These are phyloP conservation scores for Begonia loranthoides DNA, from an alignment of 306 rosid genomes.

Conservation along the genomic window DNA sequence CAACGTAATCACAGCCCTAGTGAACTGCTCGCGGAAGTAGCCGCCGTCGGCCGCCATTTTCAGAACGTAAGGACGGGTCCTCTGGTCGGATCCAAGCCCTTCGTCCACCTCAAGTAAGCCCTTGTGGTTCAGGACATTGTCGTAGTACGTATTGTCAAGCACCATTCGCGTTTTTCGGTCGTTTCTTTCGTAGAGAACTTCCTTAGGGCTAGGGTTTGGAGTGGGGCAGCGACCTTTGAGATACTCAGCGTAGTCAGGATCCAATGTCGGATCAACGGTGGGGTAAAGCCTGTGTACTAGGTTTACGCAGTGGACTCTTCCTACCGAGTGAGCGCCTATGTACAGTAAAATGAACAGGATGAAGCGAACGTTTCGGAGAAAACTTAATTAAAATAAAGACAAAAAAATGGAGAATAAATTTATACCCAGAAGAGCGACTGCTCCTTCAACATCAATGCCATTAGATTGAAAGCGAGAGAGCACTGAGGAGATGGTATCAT, in stretches of 20 bases:
- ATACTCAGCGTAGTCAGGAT: slow-evolving; percentile 43
- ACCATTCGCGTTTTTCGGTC: slow-evolving; percentile 60
- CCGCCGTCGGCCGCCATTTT: slow-evolving; percentile 52
- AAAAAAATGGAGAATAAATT: neutral
- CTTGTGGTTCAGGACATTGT: slow-evolving; percentile 50
- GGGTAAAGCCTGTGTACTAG: slow-evolving; percentile 65
- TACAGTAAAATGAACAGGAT: neutral
- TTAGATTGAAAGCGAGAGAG: slow-evolving; percentile 58
- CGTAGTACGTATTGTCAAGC: slow-evolving; percentile 68
- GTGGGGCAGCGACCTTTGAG: slow-evolving; percentile 58
- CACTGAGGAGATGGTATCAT: slow-evolving; percentile 51
- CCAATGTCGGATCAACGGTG: slow-evolving; percentile 39
- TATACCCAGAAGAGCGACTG: slow-evolving; percentile 70
- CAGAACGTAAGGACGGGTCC: slow-evolving; percentile 48
- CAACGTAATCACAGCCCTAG: slow-evolving; percentile 38
- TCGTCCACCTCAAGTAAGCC: slow-evolving; percentile 58
- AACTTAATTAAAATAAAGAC: neutral
- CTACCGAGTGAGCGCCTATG: slow-evolving; percentile 76
- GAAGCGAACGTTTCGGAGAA: neutral
- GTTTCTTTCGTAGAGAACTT: slow-evolving; percentile 42
- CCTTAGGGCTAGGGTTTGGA: slow-evolving; percentile 44
- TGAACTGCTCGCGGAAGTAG: slow-evolving; percentile 55
- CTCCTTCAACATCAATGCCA: slow-evolving; percentile 59
- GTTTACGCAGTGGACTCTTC: slow-evolving; percentile 62
- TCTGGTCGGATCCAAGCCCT: slow-evolving; percentile 40